Percentiles rank a stretch among this genome's conserved stretches.
phyloP scores from a whole-genome alignment of 192 early-diverging fungal genomes.

The Coemansia sp. region DNA sequence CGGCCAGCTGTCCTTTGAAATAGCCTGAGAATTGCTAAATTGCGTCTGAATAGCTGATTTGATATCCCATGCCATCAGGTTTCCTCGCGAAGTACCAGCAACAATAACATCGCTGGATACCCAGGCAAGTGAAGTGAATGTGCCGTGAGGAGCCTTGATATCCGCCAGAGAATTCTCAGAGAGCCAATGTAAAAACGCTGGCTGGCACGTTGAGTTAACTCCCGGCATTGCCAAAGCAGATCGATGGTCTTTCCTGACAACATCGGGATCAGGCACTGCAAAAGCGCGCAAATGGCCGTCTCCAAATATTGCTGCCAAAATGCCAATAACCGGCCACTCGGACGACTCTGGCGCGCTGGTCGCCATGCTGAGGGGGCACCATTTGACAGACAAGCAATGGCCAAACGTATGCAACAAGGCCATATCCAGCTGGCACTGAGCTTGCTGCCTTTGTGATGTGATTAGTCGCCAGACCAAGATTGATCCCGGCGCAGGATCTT shows the following conservation, averaged over 20 bases:
- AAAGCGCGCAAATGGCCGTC: slow-evolving; percentile 39
- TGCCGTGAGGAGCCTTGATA: slow-evolving; percentile 18
- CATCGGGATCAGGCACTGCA: slow-evolving; percentile 20
- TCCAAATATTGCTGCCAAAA: slow-evolving; percentile 39
- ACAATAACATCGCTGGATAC: slow-evolving; percentile 23
- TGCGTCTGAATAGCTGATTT: slow-evolving; percentile 5
- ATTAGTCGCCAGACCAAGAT: slow-evolving; percentile 38
- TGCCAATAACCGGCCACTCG: slow-evolving; percentile 11
- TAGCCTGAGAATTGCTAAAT: no score
- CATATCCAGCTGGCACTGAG: slow-evolving; percentile 18
- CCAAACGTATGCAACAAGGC: slow-evolving; percentile 32
- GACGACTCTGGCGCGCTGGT: not conserved
- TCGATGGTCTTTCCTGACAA: not conserved
- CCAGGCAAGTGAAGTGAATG: slow-evolving; percentile 39
- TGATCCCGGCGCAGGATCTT: slow-evolving; percentile 17
- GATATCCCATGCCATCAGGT: slow-evolving; percentile 22
- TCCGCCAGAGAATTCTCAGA: slow-evolving; percentile 27
- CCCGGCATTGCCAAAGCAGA: no score
- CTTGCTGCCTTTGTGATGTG: not conserved
- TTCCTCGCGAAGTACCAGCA: slow-evolving; percentile 31
- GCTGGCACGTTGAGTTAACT: not conserved
- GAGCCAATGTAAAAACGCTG: slow-evolving; percentile 26
- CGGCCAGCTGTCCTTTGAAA: no score
- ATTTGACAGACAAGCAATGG: slow-evolving; percentile 24
- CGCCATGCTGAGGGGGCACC: slow-evolving; percentile 37